Conservation (phyloP, 176 grass and related monocot genomes). For the Dactylis glomerata region DNA sequence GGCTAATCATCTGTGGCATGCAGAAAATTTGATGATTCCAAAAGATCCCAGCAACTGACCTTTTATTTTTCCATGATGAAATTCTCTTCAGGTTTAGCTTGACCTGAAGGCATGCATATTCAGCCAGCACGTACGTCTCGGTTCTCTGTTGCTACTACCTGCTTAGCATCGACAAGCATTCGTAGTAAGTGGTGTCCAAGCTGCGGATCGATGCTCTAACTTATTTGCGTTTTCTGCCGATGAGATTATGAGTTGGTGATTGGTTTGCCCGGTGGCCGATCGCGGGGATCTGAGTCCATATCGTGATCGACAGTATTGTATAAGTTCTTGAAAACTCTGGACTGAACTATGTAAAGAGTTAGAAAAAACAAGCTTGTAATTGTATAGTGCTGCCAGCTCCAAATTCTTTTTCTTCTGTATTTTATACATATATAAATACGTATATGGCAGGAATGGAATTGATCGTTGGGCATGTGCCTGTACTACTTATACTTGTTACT, state of each 20-base stretch:
- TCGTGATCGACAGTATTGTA: no score
- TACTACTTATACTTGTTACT: not conserved
- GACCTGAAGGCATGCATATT: conserved; percentile 29
- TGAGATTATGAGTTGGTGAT: not conserved
- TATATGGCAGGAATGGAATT: conserved; percentile 24
- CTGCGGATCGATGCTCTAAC: not conserved
- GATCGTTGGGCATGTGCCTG: not conserved
- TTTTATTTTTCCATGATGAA: not conserved
- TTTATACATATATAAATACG: not conserved
- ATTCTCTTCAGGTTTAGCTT: conserved; percentile 46
- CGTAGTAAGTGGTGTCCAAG: not conserved
- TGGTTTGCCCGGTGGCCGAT: conserved; percentile 5
- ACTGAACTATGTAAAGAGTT: not conserved
- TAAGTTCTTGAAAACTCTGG: not conserved
- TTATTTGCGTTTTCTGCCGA: not conserved
- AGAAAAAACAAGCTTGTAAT: conserved; percentile 25
- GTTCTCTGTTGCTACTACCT: not conserved
- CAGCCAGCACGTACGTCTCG: not conserved
- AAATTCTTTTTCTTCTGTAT: conserved; percentile 31
- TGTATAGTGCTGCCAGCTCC: conserved; percentile 27
- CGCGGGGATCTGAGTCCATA: no score
- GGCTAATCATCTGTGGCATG: not conserved
- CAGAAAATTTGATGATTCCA: not conserved
- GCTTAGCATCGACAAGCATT: not conserved
- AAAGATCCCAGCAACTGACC: not conserved